Evolutionary conservation across 23 red algal species (phyloP), one percentile per base, ranked within the genome.

Genomic region (Gracilariopsis chorda): DNA sequence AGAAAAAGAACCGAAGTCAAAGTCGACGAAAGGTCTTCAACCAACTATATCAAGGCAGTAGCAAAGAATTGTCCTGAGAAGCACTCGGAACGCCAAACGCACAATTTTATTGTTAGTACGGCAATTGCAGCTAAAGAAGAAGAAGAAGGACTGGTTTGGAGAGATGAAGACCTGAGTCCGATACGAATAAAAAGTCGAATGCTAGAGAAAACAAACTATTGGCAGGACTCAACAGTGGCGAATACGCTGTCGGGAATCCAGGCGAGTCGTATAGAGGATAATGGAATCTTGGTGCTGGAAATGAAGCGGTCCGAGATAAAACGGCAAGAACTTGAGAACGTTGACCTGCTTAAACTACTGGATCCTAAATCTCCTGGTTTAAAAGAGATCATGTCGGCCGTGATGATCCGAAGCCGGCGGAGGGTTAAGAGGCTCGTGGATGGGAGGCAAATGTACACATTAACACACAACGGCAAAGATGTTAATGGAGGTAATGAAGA

Each of bases 101-200:
- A 7, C n/a, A 73, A 20, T 34, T 29, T 34, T 7, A 14, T 34
- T 4, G 19, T 28, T 9, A 67, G 10, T 35, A 11, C 13, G 10
- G 10, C 10, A 35, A 12, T 17, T 10, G 33, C 10, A 35, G 25
- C 10, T 11, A 32, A 11, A 67, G 61, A 13, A 35, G 23, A 40
- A 73, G 35, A 14, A 40, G 14, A n/a, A 55, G 67, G 4, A 34
- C 21, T 36, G 20, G 33, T 73, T 32, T 14, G 20, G 5, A 72
- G 81, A 19, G 55, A 59, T 27, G 75, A 80, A 8, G 75, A 52
- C 4, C 21, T 11, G 12, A 36, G 40, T 52, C 30, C 41, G 4
- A 80, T 47, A 45, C 40, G 75, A 11, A 80, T 80, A 20, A 80
- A 80, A 51, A 51, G 75, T 10, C 11, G 75, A 7, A 80, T 51